phyloP scores from a whole-genome alignment of 2,329 filamentous ascomycete species.

The Corinectria fuckeliana region DNA sequence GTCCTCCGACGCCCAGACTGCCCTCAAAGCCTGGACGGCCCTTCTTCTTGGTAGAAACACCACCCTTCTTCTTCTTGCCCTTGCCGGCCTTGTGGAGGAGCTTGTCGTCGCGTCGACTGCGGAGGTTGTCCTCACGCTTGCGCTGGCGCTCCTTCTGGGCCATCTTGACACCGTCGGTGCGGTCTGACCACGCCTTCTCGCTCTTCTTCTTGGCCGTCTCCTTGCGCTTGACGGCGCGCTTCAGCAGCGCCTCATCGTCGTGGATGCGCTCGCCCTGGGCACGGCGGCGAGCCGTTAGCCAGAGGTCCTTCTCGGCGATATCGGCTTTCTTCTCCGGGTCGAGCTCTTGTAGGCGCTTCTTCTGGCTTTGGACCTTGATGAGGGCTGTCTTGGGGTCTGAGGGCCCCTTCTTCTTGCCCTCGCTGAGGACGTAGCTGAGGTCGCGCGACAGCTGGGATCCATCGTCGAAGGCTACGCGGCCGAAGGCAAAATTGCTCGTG shows the following conservation, averaged over 20 bases:
- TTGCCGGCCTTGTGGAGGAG: slow-evolving; percentile 62
- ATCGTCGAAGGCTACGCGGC: slow-evolving; percentile 88
- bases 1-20: slow-evolving; percentile 63
- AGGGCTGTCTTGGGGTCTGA: slow-evolving; percentile 86
- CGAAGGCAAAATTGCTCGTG: slow-evolving; percentile 81
- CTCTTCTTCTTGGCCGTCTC: slow-evolving; percentile 90
- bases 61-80: slow-evolving; percentile 55
- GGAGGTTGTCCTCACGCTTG: slow-evolving; percentile 82
- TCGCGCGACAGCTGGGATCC: slow-evolving; percentile 80
- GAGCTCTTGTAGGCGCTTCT: slow-evolving; percentile 76
- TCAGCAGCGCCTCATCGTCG: slow-evolving; percentile 85
- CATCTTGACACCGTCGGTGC: slow-evolving; percentile 74
- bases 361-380: slow-evolving; percentile 85
- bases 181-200: slow-evolving; percentile 83
- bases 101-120: slow-evolving; percentile 78
- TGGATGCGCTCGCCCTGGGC: slow-evolving; percentile 89
- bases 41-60: slow-evolving; percentile 50
- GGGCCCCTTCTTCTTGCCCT: slow-evolving; percentile 76
- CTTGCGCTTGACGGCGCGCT: slow-evolving; percentile 95
- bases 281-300: slow-evolving; percentile 88
- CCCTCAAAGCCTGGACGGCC: slow-evolving; percentile 73
- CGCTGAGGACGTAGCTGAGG: slow-evolving; percentile 63
- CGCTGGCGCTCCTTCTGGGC: slow-evolving; percentile 79
- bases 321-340: slow-evolving; percentile 83
- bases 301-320: slow-evolving; percentile 91